Evolutionary conservation across 2,329 filamentous ascomycete species (phyloP).

Genomic region (Calycina herbarum): DNA sequence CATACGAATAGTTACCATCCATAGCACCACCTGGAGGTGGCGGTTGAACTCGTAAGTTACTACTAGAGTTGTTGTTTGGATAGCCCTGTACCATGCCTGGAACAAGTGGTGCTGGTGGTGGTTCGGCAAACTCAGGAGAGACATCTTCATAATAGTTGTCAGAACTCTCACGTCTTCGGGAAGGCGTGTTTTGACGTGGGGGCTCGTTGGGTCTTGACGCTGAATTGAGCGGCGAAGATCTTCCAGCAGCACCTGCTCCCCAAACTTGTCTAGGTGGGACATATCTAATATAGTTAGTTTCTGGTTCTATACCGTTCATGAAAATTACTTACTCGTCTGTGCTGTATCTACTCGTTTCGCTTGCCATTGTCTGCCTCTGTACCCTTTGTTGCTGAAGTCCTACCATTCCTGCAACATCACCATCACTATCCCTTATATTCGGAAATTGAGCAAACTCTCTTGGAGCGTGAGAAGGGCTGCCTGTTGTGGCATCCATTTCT

Average conservation of each 20-base stretch:
- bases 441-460: conserved; percentile 47
- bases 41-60: conserved; percentile 24
- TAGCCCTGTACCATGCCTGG: conserved; percentile 35
- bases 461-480: conserved; percentile 47
- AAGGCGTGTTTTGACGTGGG: conserved; percentile 39
- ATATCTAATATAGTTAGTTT: conserved; percentile 41
- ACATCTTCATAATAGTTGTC: conserved; percentile 86
- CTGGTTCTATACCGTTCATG: conserved; percentile 8
- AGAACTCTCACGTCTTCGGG: conserved; percentile 31
- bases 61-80: conserved; percentile 28
- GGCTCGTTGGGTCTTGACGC: conserved; percentile 36
- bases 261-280: conserved; percentile 57
- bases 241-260: conserved; percentile 50
- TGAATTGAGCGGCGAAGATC: conserved; percentile 48
- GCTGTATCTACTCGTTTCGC: conserved; percentile 72
- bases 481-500: conserved; percentile 77
- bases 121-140: conserved; percentile 77
- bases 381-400: conserved; percentile 46
- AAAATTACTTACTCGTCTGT: conserved; percentile 65
- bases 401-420: conserved; percentile 73
- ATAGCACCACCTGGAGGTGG: conserved; percentile 21
- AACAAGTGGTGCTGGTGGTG: conserved; percentile 30
- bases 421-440: conserved; percentile 62
- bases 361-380: conserved; percentile 53
- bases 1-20: conserved; percentile 51